phyloP scores from a whole-genome alignment of 345 rosid species.

The Nasturtium officinale region DNA sequence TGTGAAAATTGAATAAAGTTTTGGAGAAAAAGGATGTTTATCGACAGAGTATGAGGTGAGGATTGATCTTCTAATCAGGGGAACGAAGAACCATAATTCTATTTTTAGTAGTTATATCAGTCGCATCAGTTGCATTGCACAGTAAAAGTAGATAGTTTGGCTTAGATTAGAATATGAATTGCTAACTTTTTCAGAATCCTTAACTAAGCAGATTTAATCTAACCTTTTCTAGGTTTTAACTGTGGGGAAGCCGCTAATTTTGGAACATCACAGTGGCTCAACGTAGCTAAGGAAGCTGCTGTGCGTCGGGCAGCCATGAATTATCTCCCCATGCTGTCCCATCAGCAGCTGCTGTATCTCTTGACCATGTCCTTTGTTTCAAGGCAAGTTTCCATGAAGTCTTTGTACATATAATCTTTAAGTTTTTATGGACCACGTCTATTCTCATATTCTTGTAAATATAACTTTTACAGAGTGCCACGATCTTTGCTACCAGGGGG shows the following conservation, averaged over 20 bases:
- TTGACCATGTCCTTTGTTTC: conserved; percentile 96
- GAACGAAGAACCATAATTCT: conserved; percentile 7
- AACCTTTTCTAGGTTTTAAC: conserved; percentile 68
- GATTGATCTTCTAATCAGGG: conserved; percentile 23
- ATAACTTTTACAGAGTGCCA: conserved; percentile 72
- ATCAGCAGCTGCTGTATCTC: conserved; percentile 93
- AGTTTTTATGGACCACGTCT: conserved; percentile 1
- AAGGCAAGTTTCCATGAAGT: conserved; percentile 55
- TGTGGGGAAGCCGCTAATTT: conserved; percentile 99
- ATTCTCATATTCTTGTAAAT: conserved; percentile 38
- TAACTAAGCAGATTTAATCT: conserved; percentile 24
- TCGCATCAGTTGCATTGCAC: not conserved
- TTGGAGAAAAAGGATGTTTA: conserved; percentile 28
- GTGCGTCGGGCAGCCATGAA: conserved; percentile 99
- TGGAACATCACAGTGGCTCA: conserved; percentile 98
- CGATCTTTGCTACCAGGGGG: conserved; percentile 92
- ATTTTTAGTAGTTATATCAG: conserved; percentile 11
- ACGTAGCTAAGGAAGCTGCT: conserved; percentile 96
- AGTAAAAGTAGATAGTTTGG: conserved; percentile 17
- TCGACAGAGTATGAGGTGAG: conserved; percentile 28
- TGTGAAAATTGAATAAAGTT: conserved; percentile 12
- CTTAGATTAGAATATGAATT: conserved; percentile 19
- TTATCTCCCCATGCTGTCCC: conserved; percentile 99
- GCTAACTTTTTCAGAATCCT: not conserved
- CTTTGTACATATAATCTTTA: conserved; percentile 12